Evolutionary conservation across 1,284 basidiomycete species (phyloP).

Genomic region (Polyporus tsugae): DNA sequence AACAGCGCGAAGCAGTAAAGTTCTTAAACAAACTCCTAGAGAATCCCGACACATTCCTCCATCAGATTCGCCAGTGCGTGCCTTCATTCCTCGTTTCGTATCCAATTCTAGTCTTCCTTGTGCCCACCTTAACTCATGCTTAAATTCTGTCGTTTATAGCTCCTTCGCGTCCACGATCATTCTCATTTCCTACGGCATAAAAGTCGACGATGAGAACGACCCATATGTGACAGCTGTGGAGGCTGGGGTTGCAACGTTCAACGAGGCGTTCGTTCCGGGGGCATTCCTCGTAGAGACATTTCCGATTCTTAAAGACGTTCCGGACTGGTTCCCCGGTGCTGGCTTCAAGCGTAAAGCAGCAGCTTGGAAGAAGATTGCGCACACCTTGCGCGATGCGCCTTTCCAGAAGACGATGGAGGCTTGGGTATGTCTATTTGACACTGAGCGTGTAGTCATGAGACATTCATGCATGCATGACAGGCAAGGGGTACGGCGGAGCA

Average conservation of each 20-base stretch:
- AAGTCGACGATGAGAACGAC: constrained; percentile 15
- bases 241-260: neutral
- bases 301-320: constrained; percentile 2
- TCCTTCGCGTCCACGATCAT: constrained; percentile 14
- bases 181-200: constrained; percentile 13
- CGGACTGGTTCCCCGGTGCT: constrained; percentile 8
- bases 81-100: neutral
- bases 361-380: neutral
- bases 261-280: constrained; percentile 8
- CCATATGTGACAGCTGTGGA: constrained; percentile 7
- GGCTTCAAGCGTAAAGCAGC: constrained; percentile 12
- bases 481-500: constrained; percentile 19
- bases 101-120: no score
- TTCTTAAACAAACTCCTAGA: constrained; percentile 15
- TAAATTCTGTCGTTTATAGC: neutral
- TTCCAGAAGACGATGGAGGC: constrained; percentile 14
- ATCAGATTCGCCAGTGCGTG: constrained; percentile 20
- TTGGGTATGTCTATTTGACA: constrained; percentile 1
- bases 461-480: constrained; percentile 5
- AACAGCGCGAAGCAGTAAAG: constrained; percentile 13
- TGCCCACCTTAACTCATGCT: neutral
- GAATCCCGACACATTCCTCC: constrained; percentile 12
- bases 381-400: constrained; percentile 5
- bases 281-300: constrained; percentile 17
- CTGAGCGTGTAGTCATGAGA: no score